Evolutionary conservation across 495 filamentous ascomycete genomes (phyloP).

Genomic region (Daldinia bambusicola): DNA sequence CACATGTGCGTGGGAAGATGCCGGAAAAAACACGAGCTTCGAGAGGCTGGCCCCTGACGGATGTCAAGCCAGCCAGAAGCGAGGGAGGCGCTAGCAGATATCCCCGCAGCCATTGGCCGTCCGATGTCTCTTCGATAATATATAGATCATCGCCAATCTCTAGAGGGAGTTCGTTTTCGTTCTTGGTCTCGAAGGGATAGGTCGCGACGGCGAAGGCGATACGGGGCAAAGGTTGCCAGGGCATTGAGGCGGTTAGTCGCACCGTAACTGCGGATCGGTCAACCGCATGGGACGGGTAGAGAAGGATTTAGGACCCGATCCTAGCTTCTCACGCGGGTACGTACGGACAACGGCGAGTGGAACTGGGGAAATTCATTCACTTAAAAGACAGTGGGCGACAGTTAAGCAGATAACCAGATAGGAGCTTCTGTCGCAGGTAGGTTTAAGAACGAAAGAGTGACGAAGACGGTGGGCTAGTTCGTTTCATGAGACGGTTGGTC

Average conservation of each 20-base stretch:
- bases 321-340: slow-evolving; percentile 33
- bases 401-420: slow-evolving; percentile 9
- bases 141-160: slow-evolving; percentile 98
- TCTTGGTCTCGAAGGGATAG: slow-evolving; percentile 88
- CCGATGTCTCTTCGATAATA: slow-evolving; percentile 91
- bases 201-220: slow-evolving; percentile 97
- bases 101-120: slow-evolving; percentile 92
- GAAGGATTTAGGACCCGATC: slow-evolving; percentile 18
- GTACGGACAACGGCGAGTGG: slow-evolving; percentile 29
- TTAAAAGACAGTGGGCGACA: slow-evolving; percentile 15
- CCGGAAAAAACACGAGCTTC: slow-evolving; percentile 96
- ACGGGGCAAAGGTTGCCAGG: slow-evolving; percentile 95
- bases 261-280: slow-evolving; percentile 48
- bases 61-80: slow-evolving; percentile 89
- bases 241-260: slow-evolving; percentile 68
- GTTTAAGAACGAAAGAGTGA: slow-evolving; percentile 5
- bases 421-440: slow-evolving; percentile 18
- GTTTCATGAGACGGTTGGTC: slow-evolving; percentile 20
- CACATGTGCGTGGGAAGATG: slow-evolving; percentile 93
- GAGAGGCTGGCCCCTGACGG: slow-evolving; percentile 89
- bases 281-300: slow-evolving; percentile 48
- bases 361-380: slow-evolving; percentile 14
- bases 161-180: slow-evolving; percentile 91
- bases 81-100: slow-evolving; percentile 96
- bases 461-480: slow-evolving; percentile 13